phyloP scores from a whole-genome alignment of 2,329 filamentous ascomycete genomes.

The Monosporascus sp. region DNA sequence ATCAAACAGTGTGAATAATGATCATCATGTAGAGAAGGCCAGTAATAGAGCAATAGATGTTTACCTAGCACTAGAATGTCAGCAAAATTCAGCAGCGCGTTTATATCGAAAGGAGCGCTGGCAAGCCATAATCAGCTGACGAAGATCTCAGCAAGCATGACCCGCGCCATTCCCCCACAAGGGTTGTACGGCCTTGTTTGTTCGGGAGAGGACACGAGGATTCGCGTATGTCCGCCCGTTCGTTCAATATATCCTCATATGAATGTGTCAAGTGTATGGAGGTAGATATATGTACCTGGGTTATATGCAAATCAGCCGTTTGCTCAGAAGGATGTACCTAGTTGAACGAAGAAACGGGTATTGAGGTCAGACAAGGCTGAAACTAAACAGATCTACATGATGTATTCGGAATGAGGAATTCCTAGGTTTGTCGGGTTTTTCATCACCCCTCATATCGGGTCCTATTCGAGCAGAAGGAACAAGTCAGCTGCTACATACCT shows the following conservation, averaged over 20 bases:
- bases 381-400: conserved; percentile 61
- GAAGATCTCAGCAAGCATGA: conserved; percentile 60
- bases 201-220: conserved; percentile 39
- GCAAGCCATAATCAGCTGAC: conserved; percentile 52
- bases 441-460: conserved; percentile 45
- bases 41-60: conserved; percentile 10
- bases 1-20: conserved; percentile 36
- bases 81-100: conserved; percentile 20
- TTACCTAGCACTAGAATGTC: conserved; percentile 21
- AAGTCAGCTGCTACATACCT: conserved; percentile 34
- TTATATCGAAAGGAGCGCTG: conserved; percentile 5
- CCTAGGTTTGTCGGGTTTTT: conserved; percentile 54
- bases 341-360: conserved; percentile 16
- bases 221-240: conserved; percentile 66
- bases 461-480: conserved; percentile 3
- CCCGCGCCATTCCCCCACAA: conserved; percentile 44
- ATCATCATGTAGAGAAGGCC: conserved; percentile 25
- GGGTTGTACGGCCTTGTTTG: conserved; percentile 59
- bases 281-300: conserved; percentile 36
- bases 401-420: conserved; percentile 65
- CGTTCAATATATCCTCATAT: conserved; percentile 62
- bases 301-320: conserved; percentile 31
- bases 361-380: conserved; percentile 62
- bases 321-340: conserved; percentile 9
- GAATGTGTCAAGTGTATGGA: conserved; percentile 13